A percentile compares a stretch with the other conserved stretches of the same genome.
Conservation (phyloP, 768 basidiomycete species). For the Termitomyces sp. region DNA sequence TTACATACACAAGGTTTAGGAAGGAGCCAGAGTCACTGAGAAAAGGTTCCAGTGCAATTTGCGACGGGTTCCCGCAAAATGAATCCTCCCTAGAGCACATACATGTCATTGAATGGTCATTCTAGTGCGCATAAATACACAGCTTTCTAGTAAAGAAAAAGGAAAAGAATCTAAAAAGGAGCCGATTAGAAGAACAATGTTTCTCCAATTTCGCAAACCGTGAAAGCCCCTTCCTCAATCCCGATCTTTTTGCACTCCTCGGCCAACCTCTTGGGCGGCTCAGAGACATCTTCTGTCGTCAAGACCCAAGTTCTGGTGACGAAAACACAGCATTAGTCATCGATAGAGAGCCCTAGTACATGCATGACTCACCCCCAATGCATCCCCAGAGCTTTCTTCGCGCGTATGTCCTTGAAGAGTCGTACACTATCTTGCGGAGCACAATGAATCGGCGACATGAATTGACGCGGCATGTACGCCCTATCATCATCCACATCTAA, state of each 20-base stretch:
- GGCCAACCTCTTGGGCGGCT: slow-evolving; percentile 54
- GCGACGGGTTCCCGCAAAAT: background rate
- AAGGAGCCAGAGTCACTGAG: background rate
- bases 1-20: background rate
- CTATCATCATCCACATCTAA: slow-evolving; percentile 28
- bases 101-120: too few species aligned
- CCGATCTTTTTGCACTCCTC: slow-evolving; percentile 49
- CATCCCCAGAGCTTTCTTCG: slow-evolving; percentile 61
- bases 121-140: background rate
- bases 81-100: background rate
- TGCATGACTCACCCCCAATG: slow-evolving; percentile 56
- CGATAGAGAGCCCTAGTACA: background rate
- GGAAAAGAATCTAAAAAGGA: too few species aligned
- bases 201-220: slow-evolving; percentile 58
- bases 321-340: background rate
- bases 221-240: slow-evolving; percentile 52
- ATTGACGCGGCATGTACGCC: slow-evolving; percentile 52
- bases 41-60: background rate
- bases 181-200: slow-evolving; percentile 31
- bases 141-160: background rate
- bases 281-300: slow-evolving; percentile 51
- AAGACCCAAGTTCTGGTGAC: slow-evolving; percentile 45
- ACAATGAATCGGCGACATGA: slow-evolving; percentile 60
- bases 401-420: slow-evolving; percentile 59
- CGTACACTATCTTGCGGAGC: slow-evolving; percentile 66